Percentiles rank a stretch among this genome's conserved stretches.
Conservation (phyloP, 345 rosid species). For the Gossypium raimondii region DNA sequence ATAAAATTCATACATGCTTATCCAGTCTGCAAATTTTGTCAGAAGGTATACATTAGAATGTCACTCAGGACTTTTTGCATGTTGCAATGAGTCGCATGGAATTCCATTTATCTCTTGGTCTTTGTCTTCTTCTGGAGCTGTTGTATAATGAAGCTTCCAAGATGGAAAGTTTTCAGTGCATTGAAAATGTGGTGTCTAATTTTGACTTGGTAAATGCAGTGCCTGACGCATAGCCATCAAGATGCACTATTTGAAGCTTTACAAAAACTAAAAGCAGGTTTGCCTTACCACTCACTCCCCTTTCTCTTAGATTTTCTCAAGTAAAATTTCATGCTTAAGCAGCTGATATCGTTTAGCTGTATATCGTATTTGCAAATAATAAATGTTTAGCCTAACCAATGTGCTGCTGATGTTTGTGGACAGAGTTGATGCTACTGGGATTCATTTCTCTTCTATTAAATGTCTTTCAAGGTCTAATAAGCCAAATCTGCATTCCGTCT, state of each 20-base stretch:
- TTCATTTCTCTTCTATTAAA: constrained; percentile 79
- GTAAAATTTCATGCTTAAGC: background rate
- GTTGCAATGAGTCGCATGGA: constrained; percentile 1
- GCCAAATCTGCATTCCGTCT: constrained; percentile 55
- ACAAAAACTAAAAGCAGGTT: constrained; percentile 85
- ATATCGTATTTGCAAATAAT: background rate
- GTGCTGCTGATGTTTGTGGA: constrained; percentile 21
- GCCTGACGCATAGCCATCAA: constrained; percentile 43
- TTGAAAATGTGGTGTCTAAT: background rate
- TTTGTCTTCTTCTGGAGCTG: background rate
- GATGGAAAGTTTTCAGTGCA: background rate
- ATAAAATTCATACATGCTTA: background rate
- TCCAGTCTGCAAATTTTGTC: background rate
- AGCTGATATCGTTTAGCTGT: background rate
- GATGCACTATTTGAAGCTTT: constrained; percentile 64
- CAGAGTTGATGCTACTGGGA: constrained; percentile 95
- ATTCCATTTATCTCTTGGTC: background rate
- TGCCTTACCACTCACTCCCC: background rate
- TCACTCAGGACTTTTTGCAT: background rate
- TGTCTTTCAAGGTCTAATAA: constrained; percentile 51
- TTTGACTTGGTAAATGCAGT: constrained; percentile 36
- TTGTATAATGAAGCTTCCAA: background rate
- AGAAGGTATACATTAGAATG: background rate
- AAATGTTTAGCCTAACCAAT: constrained; percentile 15
- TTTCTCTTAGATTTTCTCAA: background rate